Base-by-base conservation (phyloP, 441 rosid species). In the Dalechampia spathulata region DNA sequence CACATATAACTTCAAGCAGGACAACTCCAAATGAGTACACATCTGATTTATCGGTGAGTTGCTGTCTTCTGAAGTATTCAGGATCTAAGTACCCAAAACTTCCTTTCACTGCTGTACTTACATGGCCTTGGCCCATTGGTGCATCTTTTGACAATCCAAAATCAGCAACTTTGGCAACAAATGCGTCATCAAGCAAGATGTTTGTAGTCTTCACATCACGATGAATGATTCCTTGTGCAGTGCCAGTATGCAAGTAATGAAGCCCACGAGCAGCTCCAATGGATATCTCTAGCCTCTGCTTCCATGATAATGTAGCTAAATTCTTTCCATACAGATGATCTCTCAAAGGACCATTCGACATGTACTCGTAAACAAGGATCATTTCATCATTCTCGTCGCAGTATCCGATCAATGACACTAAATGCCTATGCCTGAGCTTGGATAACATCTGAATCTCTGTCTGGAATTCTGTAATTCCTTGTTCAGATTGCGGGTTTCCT, bases 361-460 rank as follows among this genome's bases (percentile, higher is more conserved):
- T 92, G 79, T 74, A 86, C 68, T 92, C 96, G 17, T 89, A 92
- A 39, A 92, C 96, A 57, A 92, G 66, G 61, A 89, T 89, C 98
- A 89, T 92, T 69, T 89, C 95, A 0, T 78, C 61, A 42, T 92
- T 79, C 53, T 92, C 96, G 13, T 86, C 97, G 4, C 96, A 89
- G 34, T 83, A 85, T 1, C 99, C 94, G 26, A 92, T 92, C 64
- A 92, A 63, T 22, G 96, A 86, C 60, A 89, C 97, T 64, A 92
- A 73, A 63, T 89, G 99, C 53, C 95, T 78, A 54, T 86, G 97
- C 64, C 99, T 75, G 4, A 89, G 85, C 76, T 86, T 92, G 19
- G 99, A 89, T 34, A 89, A 58, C 96, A 85, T 89, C 70, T 92
- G 90, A 32, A 92, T 86, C 67, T 92, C 98, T 36, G 94, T 92